Evolutionary conservation across 805 yeast species (phyloP).

Genomic region (Saturnispora silvae): DNA sequence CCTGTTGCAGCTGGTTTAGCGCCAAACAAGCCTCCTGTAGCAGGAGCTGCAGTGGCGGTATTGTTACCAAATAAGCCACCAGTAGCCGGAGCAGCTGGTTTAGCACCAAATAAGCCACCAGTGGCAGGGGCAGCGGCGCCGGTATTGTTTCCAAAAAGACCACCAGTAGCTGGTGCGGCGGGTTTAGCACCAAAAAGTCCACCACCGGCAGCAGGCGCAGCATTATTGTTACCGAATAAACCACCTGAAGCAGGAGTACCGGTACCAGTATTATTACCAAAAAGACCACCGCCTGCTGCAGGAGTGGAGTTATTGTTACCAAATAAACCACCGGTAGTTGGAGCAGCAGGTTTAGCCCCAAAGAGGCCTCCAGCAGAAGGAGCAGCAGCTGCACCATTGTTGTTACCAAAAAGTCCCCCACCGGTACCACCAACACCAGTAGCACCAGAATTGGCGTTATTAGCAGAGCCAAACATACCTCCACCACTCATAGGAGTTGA

Average conservation of each 20-base stretch:
- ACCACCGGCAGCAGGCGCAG: slow-evolving; percentile 31
- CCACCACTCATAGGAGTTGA: slow-evolving; percentile 19
- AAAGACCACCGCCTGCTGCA: slow-evolving; percentile 31
- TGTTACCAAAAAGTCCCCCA: slow-evolving; percentile 18
- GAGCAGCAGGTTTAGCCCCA: slow-evolving; percentile 16
- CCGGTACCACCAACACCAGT: slow-evolving; percentile 6
- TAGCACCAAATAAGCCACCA: slow-evolving; percentile 14
- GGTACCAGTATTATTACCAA: slow-evolving; percentile 16
- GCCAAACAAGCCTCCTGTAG: slow-evolving; percentile 30
- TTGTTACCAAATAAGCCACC: slow-evolving; percentile 32
- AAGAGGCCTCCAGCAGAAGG: slow-evolving; percentile 31
- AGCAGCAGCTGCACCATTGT: slow-evolving; percentile 21
- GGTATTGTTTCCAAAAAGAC: slow-evolving; percentile 18
- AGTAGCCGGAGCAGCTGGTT: slow-evolving; percentile 13
- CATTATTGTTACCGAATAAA: slow-evolving; percentile 18
- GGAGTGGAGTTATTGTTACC: slow-evolving; percentile 13
- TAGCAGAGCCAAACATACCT: slow-evolving; percentile 31
- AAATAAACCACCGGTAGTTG: slow-evolving; percentile 13
- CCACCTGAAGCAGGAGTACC: slow-evolving; percentile 5
- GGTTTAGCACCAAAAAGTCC: slow-evolving; percentile 15
- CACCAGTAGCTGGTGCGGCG: slow-evolving; percentile 32
- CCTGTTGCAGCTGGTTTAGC: slow-evolving; percentile 24
- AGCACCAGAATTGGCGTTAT: slow-evolving; percentile 13
- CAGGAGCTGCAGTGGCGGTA: slow-evolving; percentile 13
- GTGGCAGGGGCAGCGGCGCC: slow-evolving; percentile 30